These are phyloP conservation scores for Clitocybe nebularis DNA, from an alignment of 1,284 basidiomycete species.

Conservation along the genomic window DNA sequence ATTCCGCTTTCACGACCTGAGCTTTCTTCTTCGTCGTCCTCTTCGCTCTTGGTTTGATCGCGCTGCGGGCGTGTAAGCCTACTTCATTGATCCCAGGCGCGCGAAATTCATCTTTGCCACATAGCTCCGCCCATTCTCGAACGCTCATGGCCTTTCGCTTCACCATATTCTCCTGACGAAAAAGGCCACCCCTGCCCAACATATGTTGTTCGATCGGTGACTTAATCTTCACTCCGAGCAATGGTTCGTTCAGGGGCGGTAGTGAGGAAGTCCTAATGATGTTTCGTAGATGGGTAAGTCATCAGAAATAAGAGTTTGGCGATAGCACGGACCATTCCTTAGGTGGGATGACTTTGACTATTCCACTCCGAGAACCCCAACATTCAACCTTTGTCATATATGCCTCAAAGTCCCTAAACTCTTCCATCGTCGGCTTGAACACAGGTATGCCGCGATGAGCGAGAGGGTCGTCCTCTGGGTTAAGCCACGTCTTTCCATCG, in stretches of 20 bases:
- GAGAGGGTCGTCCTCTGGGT: conserved; percentile 80
- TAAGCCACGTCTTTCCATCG: conserved; percentile 59
- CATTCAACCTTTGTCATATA: conserved; percentile 83
- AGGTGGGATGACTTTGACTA: conserved; percentile 92
- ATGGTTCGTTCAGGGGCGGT: conserved; percentile 62
- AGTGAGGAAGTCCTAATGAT: conserved; percentile 62
- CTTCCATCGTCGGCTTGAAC: conserved; percentile 87
- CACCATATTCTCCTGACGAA: conserved; percentile 89
- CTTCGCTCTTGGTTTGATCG: conserved; percentile 29
- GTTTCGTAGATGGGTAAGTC: conserved; percentile 9
- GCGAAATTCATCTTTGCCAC: conserved; percentile 62
- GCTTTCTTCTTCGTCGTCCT: conserved; percentile 35
- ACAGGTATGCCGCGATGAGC: conserved; percentile 89
- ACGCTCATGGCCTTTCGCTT: conserved; percentile 80
- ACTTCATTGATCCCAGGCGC: conserved; percentile 69
- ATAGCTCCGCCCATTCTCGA: conserved; percentile 86
- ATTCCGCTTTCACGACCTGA: conserved; percentile 23
- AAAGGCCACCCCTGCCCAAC: conserved; percentile 81
- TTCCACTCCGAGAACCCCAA: conserved; percentile 87
- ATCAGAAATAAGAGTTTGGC: neutral
- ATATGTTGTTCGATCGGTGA: conserved; percentile 91
- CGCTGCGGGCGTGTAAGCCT: conserved; percentile 48
- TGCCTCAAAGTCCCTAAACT: conserved; percentile 84
- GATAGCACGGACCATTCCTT: conserved; percentile 73
- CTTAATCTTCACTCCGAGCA: conserved; percentile 75